These are phyloP conservation scores for Dimargaris xerosporica DNA, from an alignment of 192 early-diverging fungal genomes.

Conservation along the genomic window DNA sequence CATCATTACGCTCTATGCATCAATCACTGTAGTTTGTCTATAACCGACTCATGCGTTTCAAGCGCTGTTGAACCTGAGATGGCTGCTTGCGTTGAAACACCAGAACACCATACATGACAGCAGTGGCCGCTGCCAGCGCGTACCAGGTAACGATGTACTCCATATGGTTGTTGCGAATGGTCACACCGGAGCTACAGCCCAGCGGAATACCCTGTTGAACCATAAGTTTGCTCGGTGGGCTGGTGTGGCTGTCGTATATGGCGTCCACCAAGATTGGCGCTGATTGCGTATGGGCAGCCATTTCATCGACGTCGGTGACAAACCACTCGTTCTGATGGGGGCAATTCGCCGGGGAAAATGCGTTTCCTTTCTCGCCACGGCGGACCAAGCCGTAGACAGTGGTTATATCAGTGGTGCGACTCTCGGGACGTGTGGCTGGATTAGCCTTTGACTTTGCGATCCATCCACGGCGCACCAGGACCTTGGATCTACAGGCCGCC, in stretches of 20 bases:
- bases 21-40: neutral
- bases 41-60: neutral
- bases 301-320: slow-evolving; percentile 57
- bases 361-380: slow-evolving; percentile 25
- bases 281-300: slow-evolving; percentile 47
- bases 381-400: neutral
- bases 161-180: slow-evolving; percentile 73
- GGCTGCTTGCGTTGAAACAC: neutral
- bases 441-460: slow-evolving; percentile 53
- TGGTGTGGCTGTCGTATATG: slow-evolving; percentile 31
- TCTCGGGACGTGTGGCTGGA: slow-evolving; percentile 31
- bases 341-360: slow-evolving; percentile 41
- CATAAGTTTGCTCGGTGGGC: slow-evolving; percentile 10
- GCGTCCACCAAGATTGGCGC: slow-evolving; percentile 64
- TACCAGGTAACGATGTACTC: slow-evolving; percentile 88
- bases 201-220: slow-evolving; percentile 47
- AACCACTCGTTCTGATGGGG: slow-evolving; percentile 68
- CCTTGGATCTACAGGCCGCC: slow-evolving; percentile 29
- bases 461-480: slow-evolving; percentile 85
- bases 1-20: too few species aligned
- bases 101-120: slow-evolving; percentile 5
- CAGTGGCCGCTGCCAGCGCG: slow-evolving; percentile 5
- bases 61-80: neutral
- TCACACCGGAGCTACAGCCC: slow-evolving; percentile 48
- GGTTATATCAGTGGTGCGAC: slow-evolving; percentile 13